Evolutionary conservation across 2,329 filamentous ascomycete species (phyloP), one percentile per base, ranked within the genome.

Genomic region (Ophiostoma quercus): DNA sequence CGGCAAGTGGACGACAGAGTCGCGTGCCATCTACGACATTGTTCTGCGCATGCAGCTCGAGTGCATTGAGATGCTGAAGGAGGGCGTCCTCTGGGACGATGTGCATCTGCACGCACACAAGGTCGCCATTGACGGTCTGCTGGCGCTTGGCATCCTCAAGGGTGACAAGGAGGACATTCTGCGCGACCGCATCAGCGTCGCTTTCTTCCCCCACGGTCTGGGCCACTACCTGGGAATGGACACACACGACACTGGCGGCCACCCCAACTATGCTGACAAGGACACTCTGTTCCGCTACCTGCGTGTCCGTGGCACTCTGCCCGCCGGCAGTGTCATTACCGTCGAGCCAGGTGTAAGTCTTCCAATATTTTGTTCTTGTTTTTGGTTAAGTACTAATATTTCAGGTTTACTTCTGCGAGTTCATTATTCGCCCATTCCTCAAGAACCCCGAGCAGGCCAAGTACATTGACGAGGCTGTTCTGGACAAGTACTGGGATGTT

Each of bases 161-260:
- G 84, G 87, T 11, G 82, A 87, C 72, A 84, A 85, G 70, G 85
- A 89, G 22, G 92, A 92, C 74, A 91, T 97, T 32, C 86, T 96
- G 72, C 85, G 88, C 74, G 87, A 87, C 62, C 85, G 93, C 69
- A 92, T 92, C n/a, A 94, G 91, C 75, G 88, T 90, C 32, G 94
- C 93, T 1, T 97, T 97, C 82, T 92, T 97, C 76, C 94, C 94
- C 0, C 94, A 97, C 77, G 94, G 94, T 0, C 82, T 97, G 0
- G 94, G 94, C 0, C 94, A 97, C 79, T 94, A 96, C 77, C 82
- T 97, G 11, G 94, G 94, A 72, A 90, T 97, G 85, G 94, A 97
- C 77, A 96, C 93, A 1, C 94, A 97, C 78, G 94, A 97, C 76
- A 91, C 88, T 0, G 91, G 90, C 72, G 92, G 91, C 29, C 88